Conservation (phyloP, 805 yeast genomes). For the Isabelozyma heimii region DNA sequence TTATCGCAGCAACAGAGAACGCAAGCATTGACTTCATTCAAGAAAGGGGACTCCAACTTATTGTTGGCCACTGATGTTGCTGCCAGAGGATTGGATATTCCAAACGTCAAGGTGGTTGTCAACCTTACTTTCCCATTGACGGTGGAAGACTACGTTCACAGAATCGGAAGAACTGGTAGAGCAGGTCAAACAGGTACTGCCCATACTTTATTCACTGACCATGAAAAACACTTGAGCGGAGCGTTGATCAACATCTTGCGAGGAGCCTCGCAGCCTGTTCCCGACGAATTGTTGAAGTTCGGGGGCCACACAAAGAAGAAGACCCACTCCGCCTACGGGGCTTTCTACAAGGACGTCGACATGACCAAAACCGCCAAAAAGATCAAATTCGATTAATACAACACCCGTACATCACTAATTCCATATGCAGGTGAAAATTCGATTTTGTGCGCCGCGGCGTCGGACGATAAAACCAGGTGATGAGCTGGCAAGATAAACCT, state of each 20-base stretch:
- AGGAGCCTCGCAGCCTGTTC: constrained; percentile 94
- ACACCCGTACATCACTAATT: not conserved
- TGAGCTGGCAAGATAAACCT: not conserved
- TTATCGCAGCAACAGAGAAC: constrained; percentile 90
- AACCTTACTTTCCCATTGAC: constrained; percentile 95
- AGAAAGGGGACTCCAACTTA: constrained; percentile 69
- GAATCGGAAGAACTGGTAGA: constrained; percentile 97
- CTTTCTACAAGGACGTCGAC: constrained; percentile 92
- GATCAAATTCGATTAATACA: constrained; percentile 66
- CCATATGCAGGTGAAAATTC: not conserved
- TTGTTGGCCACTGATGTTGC: constrained; percentile 97
- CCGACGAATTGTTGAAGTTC: constrained; percentile 89
- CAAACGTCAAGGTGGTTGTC: constrained; percentile 93
- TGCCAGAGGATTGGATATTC: constrained; percentile 96
- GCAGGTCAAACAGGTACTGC: constrained; percentile 96
- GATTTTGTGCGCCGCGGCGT: not conserved
- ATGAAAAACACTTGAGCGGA: constrained; percentile 94
- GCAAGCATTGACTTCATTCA: constrained; percentile 79
- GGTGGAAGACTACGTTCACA: constrained; percentile 93
- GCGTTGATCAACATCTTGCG: constrained; percentile 88
- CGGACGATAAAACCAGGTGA: not conserved
- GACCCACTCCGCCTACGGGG: constrained; percentile 97
- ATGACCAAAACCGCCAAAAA: constrained; percentile 81
- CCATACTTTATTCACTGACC: constrained; percentile 93
- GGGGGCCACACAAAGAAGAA: constrained; percentile 98